These are phyloP conservation scores for Naematelia aurantialba DNA, from an alignment of 768 basidiomycete species.

Conservation along the genomic window DNA sequence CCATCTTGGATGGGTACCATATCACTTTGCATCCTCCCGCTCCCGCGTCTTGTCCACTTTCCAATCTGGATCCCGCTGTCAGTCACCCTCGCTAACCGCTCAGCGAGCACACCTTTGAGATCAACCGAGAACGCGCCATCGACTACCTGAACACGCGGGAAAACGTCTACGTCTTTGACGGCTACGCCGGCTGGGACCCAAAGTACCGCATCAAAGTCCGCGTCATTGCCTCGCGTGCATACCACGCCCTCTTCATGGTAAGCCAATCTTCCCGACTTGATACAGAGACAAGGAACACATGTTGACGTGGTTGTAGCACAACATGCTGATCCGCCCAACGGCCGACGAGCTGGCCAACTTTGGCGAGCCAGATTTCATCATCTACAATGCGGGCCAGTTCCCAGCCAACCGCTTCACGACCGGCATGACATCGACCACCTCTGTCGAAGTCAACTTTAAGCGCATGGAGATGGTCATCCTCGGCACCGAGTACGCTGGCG, in stretches of 20 bases:
- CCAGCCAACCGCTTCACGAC: conserved; percentile 99
- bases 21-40: background rate
- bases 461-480: conserved; percentile 99
- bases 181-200: conserved; percentile 95
- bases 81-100: too few relatives aligned
- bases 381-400: conserved; percentile 99
- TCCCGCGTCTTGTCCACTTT: background rate
- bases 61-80: too few relatives aligned
- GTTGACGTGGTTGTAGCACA: conserved; percentile 61
- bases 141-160: conserved; percentile 98
- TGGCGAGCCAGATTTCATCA: conserved; percentile 98
- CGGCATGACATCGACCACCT: conserved; percentile 98
- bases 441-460: conserved; percentile 99
- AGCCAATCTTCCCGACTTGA: conserved; percentile 45
- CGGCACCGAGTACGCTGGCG: conserved; percentile 91
- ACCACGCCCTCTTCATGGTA: conserved; percentile 98
- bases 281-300: too few relatives aligned
- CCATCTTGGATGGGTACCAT: background rate
- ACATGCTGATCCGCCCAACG: conserved; percentile 99
- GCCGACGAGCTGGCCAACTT: conserved; percentile 88
- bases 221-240: conserved; percentile 95
- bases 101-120: conserved; percentile 82
- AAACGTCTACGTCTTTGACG: conserved; percentile 97
- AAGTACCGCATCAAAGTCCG: conserved; percentile 99
- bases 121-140: conserved; percentile 97